Conservation (phyloP, 2,329 filamentous ascomycete species). For the Fusarium mexicanum region DNA sequence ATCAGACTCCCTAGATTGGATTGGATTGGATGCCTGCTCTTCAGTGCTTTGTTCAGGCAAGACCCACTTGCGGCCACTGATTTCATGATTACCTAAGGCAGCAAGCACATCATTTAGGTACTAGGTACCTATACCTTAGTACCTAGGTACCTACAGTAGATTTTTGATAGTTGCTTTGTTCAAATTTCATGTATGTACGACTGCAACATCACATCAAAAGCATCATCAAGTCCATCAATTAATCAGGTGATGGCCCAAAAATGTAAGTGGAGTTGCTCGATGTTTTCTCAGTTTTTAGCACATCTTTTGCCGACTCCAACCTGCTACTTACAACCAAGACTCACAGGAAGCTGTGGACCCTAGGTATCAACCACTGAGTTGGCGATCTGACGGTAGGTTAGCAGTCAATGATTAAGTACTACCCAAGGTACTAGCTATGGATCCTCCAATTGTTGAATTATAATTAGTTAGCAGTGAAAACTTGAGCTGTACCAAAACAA, state of each 20-base stretch:
- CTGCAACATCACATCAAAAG: not conserved
- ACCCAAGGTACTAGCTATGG: not conserved
- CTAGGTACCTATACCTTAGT: too few relatives aligned
- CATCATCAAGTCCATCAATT: not conserved
- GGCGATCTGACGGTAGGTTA: too few relatives aligned
- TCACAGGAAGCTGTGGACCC: not conserved
- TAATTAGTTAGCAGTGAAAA: not conserved
- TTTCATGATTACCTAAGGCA: constrained; percentile 22
- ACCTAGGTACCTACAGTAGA: not conserved
- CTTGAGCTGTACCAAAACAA: not conserved
- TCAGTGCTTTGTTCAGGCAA: constrained; percentile 2
- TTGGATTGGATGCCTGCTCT: not conserved
- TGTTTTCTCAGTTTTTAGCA: constrained; percentile 5
- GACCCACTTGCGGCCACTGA: constrained; percentile 16
- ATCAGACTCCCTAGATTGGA: not conserved
- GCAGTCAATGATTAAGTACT: not conserved
- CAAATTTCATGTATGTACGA: not conserved
- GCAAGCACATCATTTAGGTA: too few relatives aligned
- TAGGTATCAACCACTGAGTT: too few relatives aligned
- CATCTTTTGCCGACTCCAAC: constrained; percentile 17
- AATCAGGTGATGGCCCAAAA: not conserved
- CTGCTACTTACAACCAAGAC: not conserved
- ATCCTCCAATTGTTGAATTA: not conserved
- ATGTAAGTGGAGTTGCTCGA: constrained; percentile 9
- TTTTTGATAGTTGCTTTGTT: not conserved